phyloP scores from a whole-genome alignment of 2,329 filamentous ascomycete species.

The Pyricularia sp. region DNA sequence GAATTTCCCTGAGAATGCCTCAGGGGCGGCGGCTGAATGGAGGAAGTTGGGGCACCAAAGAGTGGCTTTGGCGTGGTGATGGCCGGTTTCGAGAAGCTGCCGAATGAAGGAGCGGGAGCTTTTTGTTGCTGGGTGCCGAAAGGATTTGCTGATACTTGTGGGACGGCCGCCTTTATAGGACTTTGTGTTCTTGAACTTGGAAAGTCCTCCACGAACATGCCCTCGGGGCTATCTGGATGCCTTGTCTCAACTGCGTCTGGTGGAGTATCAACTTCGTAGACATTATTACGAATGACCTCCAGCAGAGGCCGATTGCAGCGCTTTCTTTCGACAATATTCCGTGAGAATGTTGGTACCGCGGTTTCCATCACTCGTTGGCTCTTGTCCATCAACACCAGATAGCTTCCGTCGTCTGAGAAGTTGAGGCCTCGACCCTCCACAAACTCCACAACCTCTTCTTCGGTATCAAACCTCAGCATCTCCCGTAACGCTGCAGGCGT shows the following conservation, averaged over 20 bases:
- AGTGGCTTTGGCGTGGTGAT: background rate
- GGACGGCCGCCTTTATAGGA: background rate
- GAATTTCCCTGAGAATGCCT: slow-evolving; percentile 1
- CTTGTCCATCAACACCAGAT: slow-evolving; percentile 32
- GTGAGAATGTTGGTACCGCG: slow-evolving; percentile 42
- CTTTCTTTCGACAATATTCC: slow-evolving; percentile 49
- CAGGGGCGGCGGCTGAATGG: background rate
- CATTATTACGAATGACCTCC: slow-evolving; percentile 45
- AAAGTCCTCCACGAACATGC: slow-evolving; percentile 16
- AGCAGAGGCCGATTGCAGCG: slow-evolving; percentile 41
- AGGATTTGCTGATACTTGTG: background rate
- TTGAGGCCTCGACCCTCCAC: slow-evolving; percentile 47
- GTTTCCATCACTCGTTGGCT: slow-evolving; percentile 15
- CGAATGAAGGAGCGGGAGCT: background rate
- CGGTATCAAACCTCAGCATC: slow-evolving; percentile 57
- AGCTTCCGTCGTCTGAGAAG: slow-evolving; percentile 32
- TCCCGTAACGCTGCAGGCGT: slow-evolving; percentile 45
- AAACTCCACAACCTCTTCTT: slow-evolving; percentile 57
- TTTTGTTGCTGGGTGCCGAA: background rate
- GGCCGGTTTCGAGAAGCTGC: background rate
- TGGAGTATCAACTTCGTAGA: slow-evolving; percentile 30
- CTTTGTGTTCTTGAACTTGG: background rate
- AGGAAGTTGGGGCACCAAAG: background rate
- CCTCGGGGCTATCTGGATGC: slow-evolving; percentile 10
- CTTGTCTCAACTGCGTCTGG: slow-evolving; percentile 3